phyloP scores from a whole-genome alignment of 148 eudicot species.

The Chenopodium suecicum region DNA sequence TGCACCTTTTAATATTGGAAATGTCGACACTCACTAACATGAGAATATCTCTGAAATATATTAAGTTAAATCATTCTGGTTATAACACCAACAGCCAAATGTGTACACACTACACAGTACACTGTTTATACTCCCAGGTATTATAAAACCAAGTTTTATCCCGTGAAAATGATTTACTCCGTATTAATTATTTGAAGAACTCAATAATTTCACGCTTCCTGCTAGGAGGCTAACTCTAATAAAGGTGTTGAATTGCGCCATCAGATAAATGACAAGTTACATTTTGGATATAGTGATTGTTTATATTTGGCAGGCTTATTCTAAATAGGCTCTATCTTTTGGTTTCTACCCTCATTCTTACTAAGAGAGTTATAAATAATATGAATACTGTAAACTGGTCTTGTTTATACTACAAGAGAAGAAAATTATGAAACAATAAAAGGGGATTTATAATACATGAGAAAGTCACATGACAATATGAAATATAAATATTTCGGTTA shows the following conservation, averaged over 20 bases:
- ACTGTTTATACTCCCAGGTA: neutral
- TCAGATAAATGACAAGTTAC: slow-evolving; percentile 11
- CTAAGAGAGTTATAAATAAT: no score
- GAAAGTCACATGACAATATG: no score
- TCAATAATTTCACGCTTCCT: slow-evolving; percentile 6
- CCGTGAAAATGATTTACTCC: slow-evolving; percentile 1
- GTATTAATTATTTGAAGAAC: slow-evolving; percentile 5
- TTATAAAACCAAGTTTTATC: neutral
- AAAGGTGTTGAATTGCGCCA: no score
- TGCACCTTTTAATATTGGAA: neutral
- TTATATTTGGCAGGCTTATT: slow-evolving; percentile 20
- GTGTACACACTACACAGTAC: neutral
- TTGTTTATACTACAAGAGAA: no score
- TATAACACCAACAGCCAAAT: neutral
- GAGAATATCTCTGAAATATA: slow-evolving; percentile 22
- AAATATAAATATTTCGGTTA: no score
- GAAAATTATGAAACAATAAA: no score
- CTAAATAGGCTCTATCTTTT: slow-evolving; percentile 10
- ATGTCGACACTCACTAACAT: slow-evolving; percentile 19
- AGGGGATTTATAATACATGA: no score
- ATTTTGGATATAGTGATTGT: slow-evolving; percentile 32
- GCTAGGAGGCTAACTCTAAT: neutral
- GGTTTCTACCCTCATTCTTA: neutral
- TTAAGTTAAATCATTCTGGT: neutral
- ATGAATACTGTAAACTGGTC: no score